Percentiles rank a stretch among this genome's conserved stretches.
phyloP scores from a whole-genome alignment of 2,329 filamentous ascomycete species.

The Penicillium sp. region DNA sequence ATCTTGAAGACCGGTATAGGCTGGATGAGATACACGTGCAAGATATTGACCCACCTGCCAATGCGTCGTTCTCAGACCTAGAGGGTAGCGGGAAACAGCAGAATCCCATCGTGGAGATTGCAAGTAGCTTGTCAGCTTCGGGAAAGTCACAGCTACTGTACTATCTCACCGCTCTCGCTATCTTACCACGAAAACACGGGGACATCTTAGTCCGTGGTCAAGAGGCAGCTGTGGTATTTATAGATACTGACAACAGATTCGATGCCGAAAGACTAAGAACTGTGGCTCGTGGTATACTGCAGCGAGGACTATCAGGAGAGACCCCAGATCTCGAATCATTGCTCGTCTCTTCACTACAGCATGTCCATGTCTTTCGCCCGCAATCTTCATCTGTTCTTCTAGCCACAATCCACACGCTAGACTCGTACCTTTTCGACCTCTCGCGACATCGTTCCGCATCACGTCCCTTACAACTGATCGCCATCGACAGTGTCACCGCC shows the following conservation, averaged over 20 bases:
- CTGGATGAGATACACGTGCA: background rate
- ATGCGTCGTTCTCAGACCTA: constrained; percentile 8
- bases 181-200: constrained; percentile 46
- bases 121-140: constrained; percentile 49
- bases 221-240: constrained; percentile 51
- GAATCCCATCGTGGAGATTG: constrained; percentile 52
- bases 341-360: constrained; percentile 46
- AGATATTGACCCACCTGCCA: background rate
- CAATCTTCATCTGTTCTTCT: constrained; percentile 52
- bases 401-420: constrained; percentile 48
- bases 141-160: constrained; percentile 62
- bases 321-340: constrained; percentile 20
- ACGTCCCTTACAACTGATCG: constrained; percentile 49
- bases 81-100: constrained; percentile 8
- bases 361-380: constrained; percentile 60
- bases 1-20: background rate
- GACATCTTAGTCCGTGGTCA: constrained; percentile 44
- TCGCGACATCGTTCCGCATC: constrained; percentile 47
- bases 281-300: constrained; percentile 27
- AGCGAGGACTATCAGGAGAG: constrained; percentile 7
- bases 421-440: constrained; percentile 50
- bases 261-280: constrained; percentile 47
- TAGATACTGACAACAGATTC: constrained; percentile 58
- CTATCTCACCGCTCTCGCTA: constrained; percentile 51
- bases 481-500: constrained; percentile 55